These are phyloP conservation scores for Tricholoma hemisulphureum DNA, from an alignment of 768 basidiomycete species.

Conservation along the genomic window DNA sequence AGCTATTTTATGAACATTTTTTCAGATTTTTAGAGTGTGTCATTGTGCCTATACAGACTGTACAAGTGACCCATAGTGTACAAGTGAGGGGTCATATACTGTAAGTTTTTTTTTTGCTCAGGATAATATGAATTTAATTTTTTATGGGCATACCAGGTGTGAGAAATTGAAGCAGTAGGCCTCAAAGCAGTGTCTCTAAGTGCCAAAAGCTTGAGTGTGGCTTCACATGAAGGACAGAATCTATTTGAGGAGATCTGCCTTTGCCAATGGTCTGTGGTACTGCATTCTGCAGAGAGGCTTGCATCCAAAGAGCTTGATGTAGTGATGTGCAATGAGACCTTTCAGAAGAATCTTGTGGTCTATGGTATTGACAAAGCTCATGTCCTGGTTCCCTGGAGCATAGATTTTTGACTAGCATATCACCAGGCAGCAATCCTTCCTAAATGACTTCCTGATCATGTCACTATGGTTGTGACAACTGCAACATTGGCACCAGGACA, in stretches of 20 bases:
- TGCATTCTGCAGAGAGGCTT: constrained; percentile 20
- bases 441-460: constrained; percentile 15
- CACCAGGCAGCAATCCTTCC: constrained; percentile 14
- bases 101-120: too few relatives aligned
- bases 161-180: constrained; percentile 17
- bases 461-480: constrained; percentile 12
- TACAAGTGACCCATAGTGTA: too few relatives aligned
- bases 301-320: constrained; percentile 14
- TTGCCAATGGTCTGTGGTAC: constrained; percentile 21
- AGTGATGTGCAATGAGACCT: constrained; percentile 14
- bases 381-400: constrained; percentile 21
- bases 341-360: constrained; percentile 18
- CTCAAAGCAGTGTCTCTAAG: constrained; percentile 17
- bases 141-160: constrained; percentile 10
- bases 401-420: constrained; percentile 20
- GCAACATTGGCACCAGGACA: constrained; percentile 6
- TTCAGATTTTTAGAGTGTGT: too few relatives aligned
- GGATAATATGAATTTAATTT: too few relatives aligned
- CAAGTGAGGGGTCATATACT: too few relatives aligned
- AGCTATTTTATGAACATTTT: too few relatives aligned
- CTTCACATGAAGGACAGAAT: constrained; percentile 13
- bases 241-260: constrained; percentile 16
- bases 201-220: constrained; percentile 15
- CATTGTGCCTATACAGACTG: too few relatives aligned
- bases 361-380: constrained; percentile 26